Evolutionary conservation across 441 rosid species (phyloP).

Genomic region (Macaranga tanarius): DNA sequence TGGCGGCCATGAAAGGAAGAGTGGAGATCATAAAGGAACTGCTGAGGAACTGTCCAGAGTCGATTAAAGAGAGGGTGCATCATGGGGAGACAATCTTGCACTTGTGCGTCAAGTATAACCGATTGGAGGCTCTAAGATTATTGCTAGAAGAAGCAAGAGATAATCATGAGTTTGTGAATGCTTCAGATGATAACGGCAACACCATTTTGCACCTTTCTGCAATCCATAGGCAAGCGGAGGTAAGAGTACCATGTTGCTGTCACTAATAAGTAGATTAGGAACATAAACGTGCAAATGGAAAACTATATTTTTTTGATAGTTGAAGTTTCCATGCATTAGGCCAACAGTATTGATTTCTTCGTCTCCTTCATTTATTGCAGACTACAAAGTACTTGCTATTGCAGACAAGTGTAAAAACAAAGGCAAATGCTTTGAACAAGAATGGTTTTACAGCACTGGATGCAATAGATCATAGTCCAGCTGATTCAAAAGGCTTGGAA

Average conservation of each 20-base stretch:
- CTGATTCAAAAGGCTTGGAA: slow-evolving; percentile 19
- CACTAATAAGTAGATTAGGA: too few species aligned
- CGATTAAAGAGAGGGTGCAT: not conserved
- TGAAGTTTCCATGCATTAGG: too few species aligned
- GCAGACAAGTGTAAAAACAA: not conserved
- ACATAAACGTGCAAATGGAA: too few species aligned
- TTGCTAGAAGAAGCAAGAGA: not conserved
- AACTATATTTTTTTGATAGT: too few species aligned
- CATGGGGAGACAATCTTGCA: slow-evolving; percentile 13
- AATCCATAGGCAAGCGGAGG: not conserved
- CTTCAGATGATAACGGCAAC: not conserved
- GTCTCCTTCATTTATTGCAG: not conserved
- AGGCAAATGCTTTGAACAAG: not conserved
- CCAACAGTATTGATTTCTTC: too few species aligned
- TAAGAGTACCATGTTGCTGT: not conserved
- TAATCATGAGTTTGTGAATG: not conserved
- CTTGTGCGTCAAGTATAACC: not conserved
- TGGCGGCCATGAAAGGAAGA: slow-evolving; percentile 9
- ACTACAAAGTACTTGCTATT: not conserved
- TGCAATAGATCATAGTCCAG: not conserved
- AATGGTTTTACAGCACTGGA: slow-evolving; percentile 1
- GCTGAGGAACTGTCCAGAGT: not conserved
- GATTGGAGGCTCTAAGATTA: not conserved
- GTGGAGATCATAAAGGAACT: not conserved
- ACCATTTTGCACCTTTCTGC: slow-evolving; percentile 6